phyloP scores from a whole-genome alignment of 1,284 basidiomycete species.

The Boletus calvinii region DNA sequence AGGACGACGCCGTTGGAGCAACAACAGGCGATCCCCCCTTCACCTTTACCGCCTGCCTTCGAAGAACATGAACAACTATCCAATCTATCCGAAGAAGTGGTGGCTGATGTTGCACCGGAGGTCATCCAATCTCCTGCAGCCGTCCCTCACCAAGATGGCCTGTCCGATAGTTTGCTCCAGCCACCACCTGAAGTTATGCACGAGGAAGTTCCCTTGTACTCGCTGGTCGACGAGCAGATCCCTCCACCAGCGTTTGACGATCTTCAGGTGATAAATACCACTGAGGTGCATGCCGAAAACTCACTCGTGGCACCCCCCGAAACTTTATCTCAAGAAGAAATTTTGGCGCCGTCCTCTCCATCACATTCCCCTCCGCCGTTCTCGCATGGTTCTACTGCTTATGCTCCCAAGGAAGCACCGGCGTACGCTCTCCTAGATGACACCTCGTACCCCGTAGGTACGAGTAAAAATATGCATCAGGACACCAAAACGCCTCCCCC shows the following conservation, averaged over 20 bases:
- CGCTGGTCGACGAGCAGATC: constrained; percentile 23
- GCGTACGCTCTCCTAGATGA: background rate
- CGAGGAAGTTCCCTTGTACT: constrained; percentile 27
- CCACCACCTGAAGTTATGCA: constrained; percentile 5
- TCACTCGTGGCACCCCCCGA: background rate
- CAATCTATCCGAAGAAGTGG: background rate
- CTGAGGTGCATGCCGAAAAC: background rate
- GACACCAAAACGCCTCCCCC: background rate
- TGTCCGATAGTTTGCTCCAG: background rate
- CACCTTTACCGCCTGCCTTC: constrained; percentile 6
- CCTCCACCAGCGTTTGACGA: constrained; percentile 31
- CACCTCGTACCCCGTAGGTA: background rate
- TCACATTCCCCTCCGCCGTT: background rate
- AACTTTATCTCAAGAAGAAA: background rate
- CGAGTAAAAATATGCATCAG: background rate
- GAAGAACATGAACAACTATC: background rate
- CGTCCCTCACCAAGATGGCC: background rate
- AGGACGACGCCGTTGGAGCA: background rate
- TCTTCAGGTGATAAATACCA: constrained; percentile 2
- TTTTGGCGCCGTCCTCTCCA: background rate
- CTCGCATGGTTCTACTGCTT: background rate
- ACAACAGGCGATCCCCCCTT: background rate
- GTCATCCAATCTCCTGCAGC: background rate
- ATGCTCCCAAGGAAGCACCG: background rate
- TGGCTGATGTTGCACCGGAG: background rate